phyloP scores from a whole-genome alignment of 805 yeast species.

The Lipomyces kockii region DNA sequence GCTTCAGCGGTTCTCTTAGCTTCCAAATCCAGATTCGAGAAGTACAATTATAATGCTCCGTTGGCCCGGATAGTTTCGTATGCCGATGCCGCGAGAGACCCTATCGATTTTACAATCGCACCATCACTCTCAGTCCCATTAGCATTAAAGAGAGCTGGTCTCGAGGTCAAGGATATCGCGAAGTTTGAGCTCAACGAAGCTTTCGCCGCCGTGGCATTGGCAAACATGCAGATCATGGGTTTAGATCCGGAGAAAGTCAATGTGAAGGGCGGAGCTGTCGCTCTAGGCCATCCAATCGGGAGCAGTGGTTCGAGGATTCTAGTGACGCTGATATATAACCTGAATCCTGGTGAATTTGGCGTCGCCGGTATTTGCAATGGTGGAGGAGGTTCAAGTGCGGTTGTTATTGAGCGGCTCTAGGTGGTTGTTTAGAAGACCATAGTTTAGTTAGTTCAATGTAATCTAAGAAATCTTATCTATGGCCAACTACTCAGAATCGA shows the following conservation, averaged over 20 bases:
- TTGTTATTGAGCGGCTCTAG: slow-evolving; percentile 50
- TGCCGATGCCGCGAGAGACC: slow-evolving; percentile 95
- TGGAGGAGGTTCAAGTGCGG: slow-evolving; percentile 97
- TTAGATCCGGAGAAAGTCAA: slow-evolving; percentile 73
- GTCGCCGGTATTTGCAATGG: slow-evolving; percentile 96
- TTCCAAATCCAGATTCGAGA: slow-evolving; percentile 74
- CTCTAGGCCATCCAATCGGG: slow-evolving; percentile 93
- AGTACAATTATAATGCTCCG: slow-evolving; percentile 62
- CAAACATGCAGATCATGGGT: slow-evolving; percentile 72
- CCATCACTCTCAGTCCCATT: slow-evolving; percentile 92
- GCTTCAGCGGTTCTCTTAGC: slow-evolving; percentile 90
- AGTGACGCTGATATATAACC: slow-evolving; percentile 52
- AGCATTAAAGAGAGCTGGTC: slow-evolving; percentile 80
- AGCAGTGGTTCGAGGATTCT: slow-evolving; percentile 92
- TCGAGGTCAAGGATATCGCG: slow-evolving; percentile 68
- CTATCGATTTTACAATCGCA: slow-evolving; percentile 91
- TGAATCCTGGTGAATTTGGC: slow-evolving; percentile 78
- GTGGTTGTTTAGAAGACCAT: slow-evolving; percentile 42
- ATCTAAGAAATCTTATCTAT: not conserved
- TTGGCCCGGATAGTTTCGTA: slow-evolving; percentile 80
- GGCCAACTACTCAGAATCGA: not conserved
- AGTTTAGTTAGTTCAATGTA: not conserved
- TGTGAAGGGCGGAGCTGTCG: slow-evolving; percentile 95
- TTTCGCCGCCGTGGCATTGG: slow-evolving; percentile 88
- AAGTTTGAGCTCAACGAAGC: slow-evolving; percentile 94